Evolutionary conservation across 208 protist genomes (phyloP).

Genomic region (Leishmania amazonensis): DNA sequence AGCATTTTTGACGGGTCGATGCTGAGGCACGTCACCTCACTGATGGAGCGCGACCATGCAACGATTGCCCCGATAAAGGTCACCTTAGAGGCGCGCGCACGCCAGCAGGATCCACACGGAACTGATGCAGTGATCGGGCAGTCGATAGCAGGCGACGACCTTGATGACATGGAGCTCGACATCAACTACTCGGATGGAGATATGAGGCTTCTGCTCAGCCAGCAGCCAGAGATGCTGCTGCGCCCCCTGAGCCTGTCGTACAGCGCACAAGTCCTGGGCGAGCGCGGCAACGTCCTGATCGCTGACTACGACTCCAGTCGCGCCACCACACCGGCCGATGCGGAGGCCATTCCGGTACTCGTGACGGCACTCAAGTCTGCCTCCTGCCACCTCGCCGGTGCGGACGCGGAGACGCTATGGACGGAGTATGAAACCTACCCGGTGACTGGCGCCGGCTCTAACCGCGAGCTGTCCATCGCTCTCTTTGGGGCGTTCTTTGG

Average conservation of each 20-base stretch:
- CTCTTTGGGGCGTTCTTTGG: conserved; percentile 83
- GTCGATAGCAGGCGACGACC: not conserved
- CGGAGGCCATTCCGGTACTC: conserved; percentile 69
- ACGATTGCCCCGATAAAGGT: conserved; percentile 57
- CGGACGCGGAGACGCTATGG: conserved; percentile 76
- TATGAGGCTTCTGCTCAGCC: conserved; percentile 17
- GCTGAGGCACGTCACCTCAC: conserved; percentile 59
- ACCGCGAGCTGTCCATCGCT: conserved; percentile 52
- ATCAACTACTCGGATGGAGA: conserved; percentile 35
- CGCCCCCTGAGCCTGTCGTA: conserved; percentile 49
- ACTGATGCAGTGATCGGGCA: not conserved
- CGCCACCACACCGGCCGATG: conserved; percentile 32
- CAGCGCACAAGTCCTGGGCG: conserved; percentile 70
- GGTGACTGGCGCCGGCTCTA: conserved; percentile 31
- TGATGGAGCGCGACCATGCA: conserved; percentile 61
- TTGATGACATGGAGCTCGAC: conserved; percentile 26
- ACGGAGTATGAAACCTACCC: conserved; percentile 82
- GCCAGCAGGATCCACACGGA: not conserved
- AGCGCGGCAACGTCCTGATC: conserved; percentile 73
- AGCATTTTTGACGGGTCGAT: conserved; percentile 44
- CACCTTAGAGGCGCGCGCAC: conserved; percentile 13
- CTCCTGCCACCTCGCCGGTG: conserved; percentile 59
- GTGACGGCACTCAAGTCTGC: conserved; percentile 69
- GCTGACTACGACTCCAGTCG: conserved; percentile 47
- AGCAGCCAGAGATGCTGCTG: conserved; percentile 41